These are phyloP conservation scores for Zarea fungicola DNA, from an alignment of 2,329 filamentous ascomycete genomes.

Conservation along the genomic window DNA sequence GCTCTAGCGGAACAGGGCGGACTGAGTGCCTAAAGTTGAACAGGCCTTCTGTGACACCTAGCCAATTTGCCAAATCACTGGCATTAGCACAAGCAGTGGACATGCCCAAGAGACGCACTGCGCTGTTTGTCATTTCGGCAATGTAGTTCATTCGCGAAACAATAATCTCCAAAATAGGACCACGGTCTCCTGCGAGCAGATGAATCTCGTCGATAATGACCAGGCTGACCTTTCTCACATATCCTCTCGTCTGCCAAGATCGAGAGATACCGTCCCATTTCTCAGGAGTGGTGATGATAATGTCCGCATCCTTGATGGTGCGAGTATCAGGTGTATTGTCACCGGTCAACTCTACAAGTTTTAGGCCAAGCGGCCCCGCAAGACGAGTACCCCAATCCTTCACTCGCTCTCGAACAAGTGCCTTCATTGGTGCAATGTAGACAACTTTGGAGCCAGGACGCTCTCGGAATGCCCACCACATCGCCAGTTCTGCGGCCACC, in stretches of 20 bases:
- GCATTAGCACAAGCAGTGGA: slow-evolving; percentile 97
- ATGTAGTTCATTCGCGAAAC: slow-evolving; percentile 97
- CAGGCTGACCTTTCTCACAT: slow-evolving; percentile 88
- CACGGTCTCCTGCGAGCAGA: slow-evolving; percentile 89
- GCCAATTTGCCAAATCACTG: slow-evolving; percentile 88
- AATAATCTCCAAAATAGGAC: slow-evolving; percentile 97
- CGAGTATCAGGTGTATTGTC: slow-evolving; percentile 97
- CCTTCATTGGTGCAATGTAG: slow-evolving; percentile 99
- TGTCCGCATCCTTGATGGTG: slow-evolving; percentile 91
- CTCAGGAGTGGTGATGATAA: slow-evolving; percentile 98
- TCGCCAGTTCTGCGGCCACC: slow-evolving; percentile 88
- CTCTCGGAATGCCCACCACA: slow-evolving; percentile 99
- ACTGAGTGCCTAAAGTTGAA: slow-evolving; percentile 99
- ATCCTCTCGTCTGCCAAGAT: slow-evolving; percentile 96
- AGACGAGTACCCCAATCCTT: slow-evolving; percentile 88
- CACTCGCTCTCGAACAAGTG: slow-evolving; percentile 90
- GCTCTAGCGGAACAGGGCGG: slow-evolving; percentile 88
- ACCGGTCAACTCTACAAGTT: slow-evolving; percentile 88
- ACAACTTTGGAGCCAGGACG: slow-evolving; percentile 94
- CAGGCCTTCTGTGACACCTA: slow-evolving; percentile 89
- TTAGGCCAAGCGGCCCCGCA: slow-evolving; percentile 76
- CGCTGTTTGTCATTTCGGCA: slow-evolving; percentile 82
- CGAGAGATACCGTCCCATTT: slow-evolving; percentile 99
- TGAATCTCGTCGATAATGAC: slow-evolving; percentile 99
- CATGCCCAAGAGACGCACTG: slow-evolving; percentile 93